Percentiles rank a stretch among this genome's conserved stretches.
phyloP scores from a whole-genome alignment of 2,329 filamentous ascomycete species.

The Penicillium sp. region DNA sequence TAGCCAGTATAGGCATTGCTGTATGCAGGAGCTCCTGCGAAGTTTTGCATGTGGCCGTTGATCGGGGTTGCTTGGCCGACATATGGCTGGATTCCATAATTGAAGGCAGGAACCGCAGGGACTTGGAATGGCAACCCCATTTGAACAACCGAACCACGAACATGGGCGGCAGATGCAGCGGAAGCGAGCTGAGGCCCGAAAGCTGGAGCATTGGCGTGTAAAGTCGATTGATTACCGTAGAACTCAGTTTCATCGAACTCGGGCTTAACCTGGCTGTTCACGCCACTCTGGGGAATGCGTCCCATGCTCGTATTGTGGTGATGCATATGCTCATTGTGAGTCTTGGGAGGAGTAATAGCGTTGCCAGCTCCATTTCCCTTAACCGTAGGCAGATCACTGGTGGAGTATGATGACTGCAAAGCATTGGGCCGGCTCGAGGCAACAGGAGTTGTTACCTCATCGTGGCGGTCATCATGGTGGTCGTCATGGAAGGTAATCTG shows the following conservation, averaged over 20 bases:
- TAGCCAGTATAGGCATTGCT: constrained; percentile 45
- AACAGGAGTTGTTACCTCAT: constrained; percentile 21
- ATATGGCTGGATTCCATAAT: constrained; percentile 47
- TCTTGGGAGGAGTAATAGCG: constrained; percentile 45
- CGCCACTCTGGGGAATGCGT: constrained; percentile 60
- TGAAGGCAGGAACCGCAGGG: constrained; percentile 35
- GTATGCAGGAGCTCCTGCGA: constrained; percentile 44
- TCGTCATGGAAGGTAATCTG: constrained; percentile 32
- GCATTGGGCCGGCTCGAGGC: constrained; percentile 35
- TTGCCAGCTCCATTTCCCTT: constrained; percentile 56
- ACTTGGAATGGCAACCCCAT: constrained; percentile 29
- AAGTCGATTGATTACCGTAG: constrained; percentile 54
- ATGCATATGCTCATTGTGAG: constrained; percentile 52
- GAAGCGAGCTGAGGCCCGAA: constrained; percentile 59
- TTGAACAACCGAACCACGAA: constrained; percentile 22
- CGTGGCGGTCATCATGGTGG: constrained; percentile 21
- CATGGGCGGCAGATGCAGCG: constrained; percentile 25
- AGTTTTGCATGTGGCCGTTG: constrained; percentile 34
- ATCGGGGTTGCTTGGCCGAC: constrained; percentile 43
- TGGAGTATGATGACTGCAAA: constrained; percentile 77
- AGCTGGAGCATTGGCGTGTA: constrained; percentile 70
- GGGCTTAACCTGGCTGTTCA: constrained; percentile 49
- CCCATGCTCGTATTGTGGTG: constrained; percentile 76
- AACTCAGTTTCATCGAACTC: constrained; percentile 41
- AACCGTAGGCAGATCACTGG: constrained; percentile 77